Percentiles rank a stretch among this genome's conserved stretches.
Conservation (phyloP, 257 asterid species). For the Nicotiana paniculata region DNA sequence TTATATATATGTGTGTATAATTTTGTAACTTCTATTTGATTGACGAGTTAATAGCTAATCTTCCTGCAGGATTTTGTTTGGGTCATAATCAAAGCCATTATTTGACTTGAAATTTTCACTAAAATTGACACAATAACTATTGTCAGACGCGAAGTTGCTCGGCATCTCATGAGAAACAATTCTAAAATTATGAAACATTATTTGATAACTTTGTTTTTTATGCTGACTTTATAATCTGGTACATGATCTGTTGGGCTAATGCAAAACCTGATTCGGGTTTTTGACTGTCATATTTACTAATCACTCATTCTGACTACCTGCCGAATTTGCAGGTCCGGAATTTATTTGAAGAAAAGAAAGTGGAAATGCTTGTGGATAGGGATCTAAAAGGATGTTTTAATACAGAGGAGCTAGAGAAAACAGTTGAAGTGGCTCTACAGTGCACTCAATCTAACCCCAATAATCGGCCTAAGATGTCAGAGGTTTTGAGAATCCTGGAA, state of each 20-base stretch:
- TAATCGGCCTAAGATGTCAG: slow-evolving; percentile 68
- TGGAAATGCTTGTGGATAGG: slow-evolving; percentile 65
- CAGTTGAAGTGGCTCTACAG: slow-evolving; percentile 52
- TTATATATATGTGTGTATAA: not conserved
- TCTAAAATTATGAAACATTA: not conserved
- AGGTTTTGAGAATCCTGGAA: slow-evolving; percentile 56
- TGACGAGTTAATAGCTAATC: not conserved
- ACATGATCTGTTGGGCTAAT: not conserved
- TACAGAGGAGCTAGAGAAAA: slow-evolving; percentile 49
- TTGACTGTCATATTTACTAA: not conserved
- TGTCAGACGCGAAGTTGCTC: not conserved
- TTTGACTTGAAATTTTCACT: not conserved
- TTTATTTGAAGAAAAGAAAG: slow-evolving; percentile 48
- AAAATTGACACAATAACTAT: not conserved
- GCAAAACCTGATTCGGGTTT: not conserved
- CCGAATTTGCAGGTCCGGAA: slow-evolving; percentile 46
- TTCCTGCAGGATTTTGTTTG: not conserved
- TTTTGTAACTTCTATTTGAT: not conserved
- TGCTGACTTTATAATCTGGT: not conserved
- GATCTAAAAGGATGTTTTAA: slow-evolving; percentile 55
- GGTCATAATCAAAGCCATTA: not conserved
- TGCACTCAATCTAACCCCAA: slow-evolving; percentile 71
- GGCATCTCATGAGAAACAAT: not conserved
- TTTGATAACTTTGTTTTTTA: not conserved
- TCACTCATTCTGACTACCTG: not conserved